Evolutionary conservation across 2,329 filamentous ascomycete species (phyloP).

Genomic region (Fusarium sp.): DNA sequence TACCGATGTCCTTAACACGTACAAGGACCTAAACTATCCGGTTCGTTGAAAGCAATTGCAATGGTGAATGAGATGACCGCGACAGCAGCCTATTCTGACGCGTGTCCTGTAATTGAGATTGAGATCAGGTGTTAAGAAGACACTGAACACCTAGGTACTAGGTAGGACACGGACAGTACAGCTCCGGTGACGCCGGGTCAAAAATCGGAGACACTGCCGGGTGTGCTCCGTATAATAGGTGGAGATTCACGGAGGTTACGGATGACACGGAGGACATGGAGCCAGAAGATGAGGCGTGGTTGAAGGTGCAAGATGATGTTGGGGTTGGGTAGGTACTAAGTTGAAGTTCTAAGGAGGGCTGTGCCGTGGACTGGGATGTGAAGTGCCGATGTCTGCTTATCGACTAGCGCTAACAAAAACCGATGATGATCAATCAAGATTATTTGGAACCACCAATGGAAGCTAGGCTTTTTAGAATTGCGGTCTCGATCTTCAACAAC

Average conservation of each 20-base stretch:
- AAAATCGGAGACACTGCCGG: constrained; percentile 13
- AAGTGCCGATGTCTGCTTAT: constrained; percentile 27
- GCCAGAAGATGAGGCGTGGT: constrained; percentile 12
- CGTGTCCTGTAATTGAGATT: background rate
- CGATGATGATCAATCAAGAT: constrained; percentile 36
- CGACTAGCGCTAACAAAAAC: constrained; percentile 19
- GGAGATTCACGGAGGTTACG: constrained; percentile 16
- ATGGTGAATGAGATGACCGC: background rate
- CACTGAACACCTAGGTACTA: background rate
- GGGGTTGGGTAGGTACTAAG: constrained; percentile 8
- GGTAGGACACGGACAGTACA: background rate
- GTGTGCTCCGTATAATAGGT: constrained; percentile 22
- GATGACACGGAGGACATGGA: constrained; percentile 11
- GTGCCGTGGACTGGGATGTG: constrained; percentile 14
- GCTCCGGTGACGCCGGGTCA: constrained; percentile 11
- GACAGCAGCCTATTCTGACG: background rate
- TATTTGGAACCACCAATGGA: constrained; percentile 1
- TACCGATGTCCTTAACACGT: background rate
- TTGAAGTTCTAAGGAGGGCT: constrained; percentile 26
- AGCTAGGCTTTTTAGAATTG: background rate
- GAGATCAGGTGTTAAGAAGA: background rate
- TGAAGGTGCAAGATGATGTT: constrained; percentile 18
- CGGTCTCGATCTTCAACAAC: background rate
- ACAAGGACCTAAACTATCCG: background rate
- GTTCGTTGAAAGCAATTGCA: background rate